phyloP scores from a whole-genome alignment of 2,329 filamentous ascomycete species.

The Fusarium sulawesiense region DNA sequence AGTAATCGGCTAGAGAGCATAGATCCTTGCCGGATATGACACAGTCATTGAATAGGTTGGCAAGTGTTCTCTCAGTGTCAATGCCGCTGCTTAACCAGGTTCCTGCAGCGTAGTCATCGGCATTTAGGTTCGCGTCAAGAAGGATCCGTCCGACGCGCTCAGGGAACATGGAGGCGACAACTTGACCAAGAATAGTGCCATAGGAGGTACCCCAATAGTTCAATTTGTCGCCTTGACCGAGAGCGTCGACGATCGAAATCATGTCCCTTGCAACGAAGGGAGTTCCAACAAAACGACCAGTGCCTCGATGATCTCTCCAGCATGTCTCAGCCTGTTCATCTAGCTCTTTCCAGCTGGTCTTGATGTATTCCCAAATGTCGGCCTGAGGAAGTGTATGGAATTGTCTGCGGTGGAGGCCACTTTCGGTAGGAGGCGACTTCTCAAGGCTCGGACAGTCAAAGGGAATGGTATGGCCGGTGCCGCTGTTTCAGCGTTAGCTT shows the following conservation, averaged over 20 bases:
- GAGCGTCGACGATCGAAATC: conserved; percentile 48
- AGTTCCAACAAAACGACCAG: conserved; percentile 47
- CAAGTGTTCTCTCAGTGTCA: background rate
- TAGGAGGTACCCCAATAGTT: conserved; percentile 50
- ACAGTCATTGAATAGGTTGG: conserved; percentile 6
- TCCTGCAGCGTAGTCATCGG: conserved; percentile 12
- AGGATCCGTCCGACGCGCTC: conserved; percentile 33
- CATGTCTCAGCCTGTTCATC: conserved; percentile 27
- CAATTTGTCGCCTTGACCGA: conserved; percentile 49
- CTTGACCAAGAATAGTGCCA: conserved; percentile 37
- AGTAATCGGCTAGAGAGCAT: background rate
- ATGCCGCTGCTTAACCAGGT: rapidly evolving
- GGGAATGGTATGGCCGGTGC: conserved; percentile 12
- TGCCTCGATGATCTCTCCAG: conserved; percentile 29
- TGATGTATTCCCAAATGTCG: background rate
- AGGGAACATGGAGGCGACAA: conserved; percentile 39
- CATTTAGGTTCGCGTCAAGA: conserved; percentile 30
- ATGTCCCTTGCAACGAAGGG: conserved; percentile 52
- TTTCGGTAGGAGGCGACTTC: too few relatives aligned
- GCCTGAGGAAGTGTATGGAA: background rate
- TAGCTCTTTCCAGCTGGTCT: background rate
- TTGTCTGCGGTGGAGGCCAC: background rate
- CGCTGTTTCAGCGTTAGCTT: background rate
- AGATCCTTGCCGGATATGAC: background rate
- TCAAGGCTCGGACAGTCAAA: background rate